Conservation (phyloP, 2,329 filamentous ascomycete genomes). For the Penicillium sp. region DNA sequence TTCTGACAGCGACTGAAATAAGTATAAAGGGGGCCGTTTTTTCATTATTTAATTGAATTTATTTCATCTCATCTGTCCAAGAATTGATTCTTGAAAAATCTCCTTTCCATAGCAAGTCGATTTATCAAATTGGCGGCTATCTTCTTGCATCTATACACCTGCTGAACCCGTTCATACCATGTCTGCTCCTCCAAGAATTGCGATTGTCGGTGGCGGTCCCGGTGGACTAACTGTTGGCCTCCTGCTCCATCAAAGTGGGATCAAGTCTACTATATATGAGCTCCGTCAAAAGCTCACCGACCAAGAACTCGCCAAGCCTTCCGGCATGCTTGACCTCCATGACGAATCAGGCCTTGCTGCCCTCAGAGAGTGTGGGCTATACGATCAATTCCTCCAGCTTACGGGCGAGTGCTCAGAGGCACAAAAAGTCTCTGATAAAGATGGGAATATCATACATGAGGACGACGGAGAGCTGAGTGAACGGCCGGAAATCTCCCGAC, state of each 20-base stretch:
- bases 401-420: conserved; percentile 25
- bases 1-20: not conserved
- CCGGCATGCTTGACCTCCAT: conserved; percentile 29
- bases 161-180: not conserved
- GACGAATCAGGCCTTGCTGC: conserved; percentile 26
- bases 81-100: not conserved
- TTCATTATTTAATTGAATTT: not conserved
- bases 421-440: conserved; percentile 14
- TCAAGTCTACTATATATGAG: conserved; percentile 31
- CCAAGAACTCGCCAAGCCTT: conserved; percentile 15
- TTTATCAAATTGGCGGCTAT: not conserved
- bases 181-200: conserved; percentile 27
- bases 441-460: conserved; percentile 17
- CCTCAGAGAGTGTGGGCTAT: conserved; percentile 22
- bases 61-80: too few species aligned
- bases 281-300: conserved; percentile 27
- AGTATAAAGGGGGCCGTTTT: not conserved
- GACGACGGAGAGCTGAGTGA: conserved; percentile 14
- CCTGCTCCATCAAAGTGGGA: conserved; percentile 20
- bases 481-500: conserved; percentile 28
- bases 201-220: conserved; percentile 42
- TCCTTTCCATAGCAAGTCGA: not conserved
- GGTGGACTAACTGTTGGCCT: conserved; percentile 27
- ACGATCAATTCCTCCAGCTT: conserved; percentile 21
- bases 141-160: not conserved